Evolutionary conservation across 75 land plant genomes (phyloP), one percentile per base, ranked within the genome.

Genomic region (Cupressus sempervirens): DNA sequence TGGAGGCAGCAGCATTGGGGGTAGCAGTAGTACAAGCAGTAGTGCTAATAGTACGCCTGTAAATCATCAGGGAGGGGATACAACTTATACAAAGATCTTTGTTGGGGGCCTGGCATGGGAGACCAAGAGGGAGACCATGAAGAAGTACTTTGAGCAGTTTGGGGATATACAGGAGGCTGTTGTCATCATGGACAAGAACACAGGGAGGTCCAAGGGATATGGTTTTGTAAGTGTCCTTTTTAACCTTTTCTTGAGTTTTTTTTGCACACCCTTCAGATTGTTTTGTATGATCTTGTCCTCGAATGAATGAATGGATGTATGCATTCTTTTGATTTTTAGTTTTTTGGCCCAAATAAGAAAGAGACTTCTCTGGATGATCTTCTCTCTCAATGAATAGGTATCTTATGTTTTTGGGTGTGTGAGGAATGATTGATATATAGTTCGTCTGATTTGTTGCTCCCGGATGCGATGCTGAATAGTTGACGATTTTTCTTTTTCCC

Each of bases 171-270:
- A 94, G 89, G 98, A 96, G 87, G 96, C 96, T 58, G 98, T 96
- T 41, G 98, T 96, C 41, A 96, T 96, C 89, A 94, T 93, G 83
- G 98, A 96, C 86, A 96, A 96, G 85, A 91, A 91, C 88, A 96
- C 96, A n/a, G 98, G 96, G 13, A 91, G 98, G 90, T 96, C 98
- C 85, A 96, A 96, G 84, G 98, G 98, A 87, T 96, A 96, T 90
- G 98, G 98, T 81, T 96, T 96, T 91, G 98, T 96, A 88, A 77
- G 94, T 80, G 32, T 79, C 56, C 85, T 16, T 45, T 38, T 62
- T 12, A 10, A 10, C 50, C 10, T 50, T 84, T 38, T 40, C 48
- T 40, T 74, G 14, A 30, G 9, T 40, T 53, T 86, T 38, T 32
- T 7, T 34, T 72, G 75, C 30, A 8, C 23, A 77, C 34, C 29